A percentile compares a stretch with the other conserved stretches of the same genome.
These are phyloP conservation scores for Linnemannia schmuckeri DNA, from an alignment of 192 early-diverging fungal species.

Conservation along the genomic window DNA sequence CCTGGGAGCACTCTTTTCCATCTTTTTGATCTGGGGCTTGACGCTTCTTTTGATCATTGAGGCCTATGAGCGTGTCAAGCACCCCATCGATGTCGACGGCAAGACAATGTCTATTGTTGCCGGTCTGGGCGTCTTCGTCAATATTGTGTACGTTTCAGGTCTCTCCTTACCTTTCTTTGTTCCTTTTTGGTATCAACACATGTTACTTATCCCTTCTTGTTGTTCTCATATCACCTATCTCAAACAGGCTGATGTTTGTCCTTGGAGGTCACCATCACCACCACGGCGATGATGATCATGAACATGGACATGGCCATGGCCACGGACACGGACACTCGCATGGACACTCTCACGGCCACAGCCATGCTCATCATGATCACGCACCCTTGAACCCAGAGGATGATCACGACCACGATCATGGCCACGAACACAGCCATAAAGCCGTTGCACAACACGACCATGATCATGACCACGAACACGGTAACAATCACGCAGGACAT, in stretches of 20 bases:
- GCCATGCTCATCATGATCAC: constrained; percentile 32
- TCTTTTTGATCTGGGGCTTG: constrained; percentile 83
- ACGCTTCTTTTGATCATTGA: constrained; percentile 78
- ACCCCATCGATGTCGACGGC: constrained; percentile 75
- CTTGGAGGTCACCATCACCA: constrained; percentile 62
- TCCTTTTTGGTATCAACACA: constrained; percentile 22
- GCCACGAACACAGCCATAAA: neutral
- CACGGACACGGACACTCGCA: constrained; percentile 56
- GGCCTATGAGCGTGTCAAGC: constrained; percentile 73
- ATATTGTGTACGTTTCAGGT: constrained; percentile 69
- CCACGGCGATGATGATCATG: constrained; percentile 49
- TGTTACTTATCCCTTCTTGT: too few relatives aligned
- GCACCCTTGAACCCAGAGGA: constrained; percentile 16
- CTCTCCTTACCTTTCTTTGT: constrained; percentile 21
- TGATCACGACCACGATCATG: constrained; percentile 31
- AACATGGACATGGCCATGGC: constrained; percentile 27
- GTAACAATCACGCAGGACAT: constrained; percentile 32
- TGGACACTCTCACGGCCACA: constrained; percentile 60
- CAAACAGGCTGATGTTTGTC: constrained; percentile 64
- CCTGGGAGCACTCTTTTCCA: constrained; percentile 82
- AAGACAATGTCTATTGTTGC: constrained; percentile 80
- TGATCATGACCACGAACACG: constrained; percentile 36
- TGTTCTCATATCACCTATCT: neutral
- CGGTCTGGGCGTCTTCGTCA: constrained; percentile 79
- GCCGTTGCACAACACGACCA: constrained; percentile 9